Conservation (phyloP, 805 yeast genomes). For the Spathaspora girioi region DNA sequence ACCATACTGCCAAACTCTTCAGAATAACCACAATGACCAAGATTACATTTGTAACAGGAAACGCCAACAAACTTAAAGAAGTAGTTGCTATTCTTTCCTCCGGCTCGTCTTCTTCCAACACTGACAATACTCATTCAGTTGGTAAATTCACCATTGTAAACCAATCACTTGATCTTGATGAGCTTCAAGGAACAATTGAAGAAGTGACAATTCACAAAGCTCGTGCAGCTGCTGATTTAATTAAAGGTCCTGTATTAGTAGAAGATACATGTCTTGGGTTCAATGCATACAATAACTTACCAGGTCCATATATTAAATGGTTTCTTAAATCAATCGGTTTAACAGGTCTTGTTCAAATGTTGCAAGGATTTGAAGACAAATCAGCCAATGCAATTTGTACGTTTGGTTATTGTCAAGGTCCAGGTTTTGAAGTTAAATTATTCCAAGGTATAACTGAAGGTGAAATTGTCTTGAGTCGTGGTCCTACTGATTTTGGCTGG, state of each 20-base stretch:
- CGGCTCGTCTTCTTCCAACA: constrained; percentile 8
- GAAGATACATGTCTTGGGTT: constrained; percentile 93
- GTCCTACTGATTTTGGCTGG: constrained; percentile 89
- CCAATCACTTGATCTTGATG: constrained; percentile 75
- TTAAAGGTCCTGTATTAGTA: constrained; percentile 81
- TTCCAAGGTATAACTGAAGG: constrained; percentile 89
- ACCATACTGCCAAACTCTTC: too few species aligned
- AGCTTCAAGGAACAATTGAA: constrained; percentile 83
- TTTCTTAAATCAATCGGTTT: constrained; percentile 74
- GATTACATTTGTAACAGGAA: constrained; percentile 81
- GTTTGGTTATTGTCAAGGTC: constrained; percentile 84
- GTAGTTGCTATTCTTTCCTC: constrained; percentile 67
- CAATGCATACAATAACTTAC: constrained; percentile 72
- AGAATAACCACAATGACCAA: too few species aligned
- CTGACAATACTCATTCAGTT: constrained; percentile 22
- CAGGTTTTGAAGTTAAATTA: constrained; percentile 65
- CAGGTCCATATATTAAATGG: constrained; percentile 97
- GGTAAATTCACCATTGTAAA: constrained; percentile 56
- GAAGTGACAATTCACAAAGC: constrained; percentile 83
- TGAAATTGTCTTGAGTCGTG: constrained; percentile 69
- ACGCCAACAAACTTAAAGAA: constrained; percentile 81
- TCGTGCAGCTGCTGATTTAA: constrained; percentile 58
- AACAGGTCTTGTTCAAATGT: constrained; percentile 71
- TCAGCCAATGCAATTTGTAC: constrained; percentile 88
- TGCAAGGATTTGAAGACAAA: constrained; percentile 78